These are phyloP conservation scores for Saccharum spontaneum DNA, from an alignment of 176 grass and related monocot species.

Conservation along the genomic window DNA sequence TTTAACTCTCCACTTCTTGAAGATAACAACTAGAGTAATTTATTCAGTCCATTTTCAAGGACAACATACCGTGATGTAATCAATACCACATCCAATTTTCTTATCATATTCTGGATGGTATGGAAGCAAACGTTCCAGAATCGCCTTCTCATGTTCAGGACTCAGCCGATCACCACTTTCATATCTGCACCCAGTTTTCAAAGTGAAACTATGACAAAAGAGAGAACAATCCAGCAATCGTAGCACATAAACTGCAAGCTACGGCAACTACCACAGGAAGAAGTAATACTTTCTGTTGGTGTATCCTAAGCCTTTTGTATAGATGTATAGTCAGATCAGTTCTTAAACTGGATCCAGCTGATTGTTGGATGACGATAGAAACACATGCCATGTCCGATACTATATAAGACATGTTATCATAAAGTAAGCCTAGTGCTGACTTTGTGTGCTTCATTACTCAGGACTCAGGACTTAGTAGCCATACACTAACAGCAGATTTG, in stretches of 20 bases:
- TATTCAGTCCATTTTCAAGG: neutral
- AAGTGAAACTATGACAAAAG: neutral
- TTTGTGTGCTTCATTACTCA: conserved; percentile 17
- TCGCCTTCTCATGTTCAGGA: conserved; percentile 79
- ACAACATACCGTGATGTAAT: conserved; percentile 74
- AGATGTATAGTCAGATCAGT: neutral
- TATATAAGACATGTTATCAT: neutral
- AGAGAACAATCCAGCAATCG: neutral
- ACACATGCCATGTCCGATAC: neutral
- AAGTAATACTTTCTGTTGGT: neutral
- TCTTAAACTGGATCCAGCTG: neutral
- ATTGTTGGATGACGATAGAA: neutral
- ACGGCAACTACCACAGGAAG: neutral
- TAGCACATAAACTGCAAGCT: neutral
- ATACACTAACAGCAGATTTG: neutral
- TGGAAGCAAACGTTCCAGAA: conserved; percentile 83
- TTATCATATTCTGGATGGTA: conserved; percentile 90
- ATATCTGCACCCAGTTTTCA: conserved; percentile 58
- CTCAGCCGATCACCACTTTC: conserved; percentile 67
- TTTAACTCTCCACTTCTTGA: neutral
- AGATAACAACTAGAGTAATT: neutral
- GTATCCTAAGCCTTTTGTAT: neutral
- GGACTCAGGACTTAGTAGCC: conserved; percentile 10
- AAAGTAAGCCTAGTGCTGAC: neutral
- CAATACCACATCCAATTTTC: conserved; percentile 91